Conservation (phyloP, 371 early-diverging fungal genomes). For the Rhizopus microsporus region DNA sequence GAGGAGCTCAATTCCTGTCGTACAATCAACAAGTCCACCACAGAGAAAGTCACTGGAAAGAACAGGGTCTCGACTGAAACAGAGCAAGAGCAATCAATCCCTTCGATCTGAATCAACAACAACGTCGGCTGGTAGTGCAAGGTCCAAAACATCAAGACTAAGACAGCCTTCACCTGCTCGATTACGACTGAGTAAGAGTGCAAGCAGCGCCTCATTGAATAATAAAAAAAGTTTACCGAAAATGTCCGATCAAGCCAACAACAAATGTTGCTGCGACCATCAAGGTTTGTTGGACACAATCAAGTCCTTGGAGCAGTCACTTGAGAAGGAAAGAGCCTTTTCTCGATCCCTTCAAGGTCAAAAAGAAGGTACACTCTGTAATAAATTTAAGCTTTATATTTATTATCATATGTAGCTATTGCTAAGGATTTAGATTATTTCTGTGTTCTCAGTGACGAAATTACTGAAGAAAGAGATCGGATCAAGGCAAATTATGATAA, state of each 20-base stretch:
- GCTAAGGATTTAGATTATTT: slow-evolving; percentile 51
- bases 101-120: slow-evolving; percentile 9
- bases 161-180: slow-evolving; percentile 19
- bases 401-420: slow-evolving; percentile 31
- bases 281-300: slow-evolving; percentile 11
- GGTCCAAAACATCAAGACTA: slow-evolving; percentile 9
- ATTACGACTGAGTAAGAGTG: slow-evolving; percentile 12
- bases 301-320: slow-evolving; percentile 24
- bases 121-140: slow-evolving; percentile 3
- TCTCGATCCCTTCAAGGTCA: slow-evolving; percentile 40
- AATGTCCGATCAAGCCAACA: background rate
- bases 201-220: slow-evolving; percentile 4
- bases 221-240: slow-evolving; percentile 18
- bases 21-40: background rate
- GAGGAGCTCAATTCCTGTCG: background rate
- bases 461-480: slow-evolving; percentile 50
- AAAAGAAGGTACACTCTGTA: slow-evolving; percentile 40
- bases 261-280: background rate
- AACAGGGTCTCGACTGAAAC: slow-evolving; percentile 12
- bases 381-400: background rate
- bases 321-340: slow-evolving; percentile 39
- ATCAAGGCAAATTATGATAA: slow-evolving; percentile 22
- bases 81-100: slow-evolving; percentile 20
- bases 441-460: slow-evolving; percentile 48
- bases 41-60: background rate